These are phyloP conservation scores for Luvunga scandens DNA, from an alignment of 345 rosid species.

Conservation along the genomic window DNA sequence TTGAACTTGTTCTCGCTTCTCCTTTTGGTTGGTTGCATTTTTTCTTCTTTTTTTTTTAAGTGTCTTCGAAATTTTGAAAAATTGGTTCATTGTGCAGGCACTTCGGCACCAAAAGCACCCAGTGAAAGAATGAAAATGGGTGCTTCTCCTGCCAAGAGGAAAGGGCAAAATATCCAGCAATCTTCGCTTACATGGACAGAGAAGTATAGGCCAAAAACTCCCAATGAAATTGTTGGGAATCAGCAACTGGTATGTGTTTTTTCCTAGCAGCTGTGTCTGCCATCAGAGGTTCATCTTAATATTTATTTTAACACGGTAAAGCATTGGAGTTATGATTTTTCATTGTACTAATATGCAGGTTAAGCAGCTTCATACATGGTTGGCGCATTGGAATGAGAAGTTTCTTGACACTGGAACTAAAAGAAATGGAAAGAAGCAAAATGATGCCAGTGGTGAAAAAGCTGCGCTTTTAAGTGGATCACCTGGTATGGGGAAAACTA, in stretches of 20 bases:
- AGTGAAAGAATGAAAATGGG: constrained; percentile 25
- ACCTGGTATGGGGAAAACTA: constrained; percentile 98
- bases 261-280: background rate
- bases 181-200: constrained; percentile 81
- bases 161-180: constrained; percentile 34
- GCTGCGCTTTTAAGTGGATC: constrained; percentile 89
- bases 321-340: constrained; percentile 2
- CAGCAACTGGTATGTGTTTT: constrained; percentile 65
- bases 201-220: constrained; percentile 80
- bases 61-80: constrained; percentile 2
- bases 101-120: constrained; percentile 34
- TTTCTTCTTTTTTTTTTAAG: background rate
- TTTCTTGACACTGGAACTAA: constrained; percentile 62
- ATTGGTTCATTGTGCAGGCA: constrained; percentile 27
- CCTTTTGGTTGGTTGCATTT: constrained; percentile 1
- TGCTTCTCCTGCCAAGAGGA: constrained; percentile 40
- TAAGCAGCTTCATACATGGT: constrained; percentile 86
- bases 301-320: background rate
- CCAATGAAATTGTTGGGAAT: constrained; percentile 89
- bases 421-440: constrained; percentile 72
- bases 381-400: constrained; percentile 74
- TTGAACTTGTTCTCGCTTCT: background rate
- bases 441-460: constrained; percentile 70
- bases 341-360: constrained; percentile 46
- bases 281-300: background rate